Evolutionary conservation across 2,329 filamentous ascomycete genomes (phyloP).

Genomic region (Hymenoscyphus fraxineus): DNA sequence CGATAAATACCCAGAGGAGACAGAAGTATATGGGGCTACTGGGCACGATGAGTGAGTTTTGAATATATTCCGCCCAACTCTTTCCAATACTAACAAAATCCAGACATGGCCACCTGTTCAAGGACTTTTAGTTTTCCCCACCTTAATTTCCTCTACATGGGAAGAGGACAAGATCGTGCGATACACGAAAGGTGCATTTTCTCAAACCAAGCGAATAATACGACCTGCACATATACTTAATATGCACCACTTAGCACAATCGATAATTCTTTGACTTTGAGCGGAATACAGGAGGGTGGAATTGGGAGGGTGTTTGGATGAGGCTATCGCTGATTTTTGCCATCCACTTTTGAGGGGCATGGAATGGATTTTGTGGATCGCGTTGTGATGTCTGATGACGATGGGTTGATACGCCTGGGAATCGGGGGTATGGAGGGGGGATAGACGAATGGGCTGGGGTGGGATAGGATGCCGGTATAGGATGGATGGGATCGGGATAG

Average conservation of each 20-base stretch:
- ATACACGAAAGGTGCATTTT: neutral
- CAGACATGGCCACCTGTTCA: constrained; percentile 5
- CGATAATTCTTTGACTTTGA: neutral
- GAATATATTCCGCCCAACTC: neutral
- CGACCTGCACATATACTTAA: neutral
- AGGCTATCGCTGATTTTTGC: neutral
- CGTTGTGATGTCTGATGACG: neutral
- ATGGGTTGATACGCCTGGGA: neutral
- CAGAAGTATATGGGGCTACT: constrained; percentile 78
- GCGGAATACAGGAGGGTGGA: neutral
- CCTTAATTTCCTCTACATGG: neutral
- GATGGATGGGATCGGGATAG: too few species aligned
- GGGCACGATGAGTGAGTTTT: constrained; percentile 80
- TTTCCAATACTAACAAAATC: neutral
- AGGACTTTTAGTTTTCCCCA: neutral
- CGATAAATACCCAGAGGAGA: constrained; percentile 96
- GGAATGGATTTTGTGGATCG: neutral
- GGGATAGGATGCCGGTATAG: neutral
- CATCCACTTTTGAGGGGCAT: neutral
- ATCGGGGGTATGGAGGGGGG: neutral
- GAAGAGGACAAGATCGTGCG: constrained; percentile 1
- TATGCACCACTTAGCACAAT: neutral
- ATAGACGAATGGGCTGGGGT: neutral
- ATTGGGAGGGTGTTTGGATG: neutral
- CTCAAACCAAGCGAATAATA: neutral